A percentile compares a stretch with the other conserved stretches of the same genome.
phyloP scores from a whole-genome alignment of 2,329 filamentous ascomycete species.

The Botrytis sinoallii region DNA sequence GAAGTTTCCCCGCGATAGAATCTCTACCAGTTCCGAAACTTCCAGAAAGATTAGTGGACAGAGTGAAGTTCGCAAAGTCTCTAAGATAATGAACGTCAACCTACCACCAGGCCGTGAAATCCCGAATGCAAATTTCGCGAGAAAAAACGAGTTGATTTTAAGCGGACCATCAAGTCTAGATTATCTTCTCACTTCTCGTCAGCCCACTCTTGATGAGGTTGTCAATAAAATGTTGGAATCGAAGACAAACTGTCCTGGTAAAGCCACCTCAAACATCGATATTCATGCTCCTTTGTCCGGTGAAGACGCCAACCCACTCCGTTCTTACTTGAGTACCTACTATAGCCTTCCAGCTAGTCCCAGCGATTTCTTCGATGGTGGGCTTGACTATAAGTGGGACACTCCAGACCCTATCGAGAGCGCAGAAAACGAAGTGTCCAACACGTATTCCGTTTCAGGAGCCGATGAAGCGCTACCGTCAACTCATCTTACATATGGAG shows the following conservation, averaged over 20 bases:
- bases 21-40: neutral
- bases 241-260: neutral
- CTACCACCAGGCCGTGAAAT: constrained; percentile 33
- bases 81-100: constrained; percentile 11
- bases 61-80: neutral
- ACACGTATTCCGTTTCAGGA: neutral
- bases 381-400: constrained; percentile 43
- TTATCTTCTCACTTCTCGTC: constrained; percentile 16
- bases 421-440: neutral
- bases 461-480: neutral
- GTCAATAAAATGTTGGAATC: neutral
- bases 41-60: neutral
- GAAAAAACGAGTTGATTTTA: constrained; percentile 43
- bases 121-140: constrained; percentile 46
- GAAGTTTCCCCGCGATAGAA: neutral
- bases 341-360: constrained; percentile 42
- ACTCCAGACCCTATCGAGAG: neutral
- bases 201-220: constrained; percentile 13
- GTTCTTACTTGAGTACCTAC: constrained; percentile 9
- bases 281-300: neutral
- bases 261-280: neutral
- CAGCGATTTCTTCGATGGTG: constrained; percentile 46
- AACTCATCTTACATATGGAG: neutral
- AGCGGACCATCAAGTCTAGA: constrained; percentile 25
- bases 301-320: constrained; percentile 9